These are phyloP conservation scores for Sclerotinia glacialis DNA, from an alignment of 2,329 filamentous ascomycete species.

Conservation along the genomic window DNA sequence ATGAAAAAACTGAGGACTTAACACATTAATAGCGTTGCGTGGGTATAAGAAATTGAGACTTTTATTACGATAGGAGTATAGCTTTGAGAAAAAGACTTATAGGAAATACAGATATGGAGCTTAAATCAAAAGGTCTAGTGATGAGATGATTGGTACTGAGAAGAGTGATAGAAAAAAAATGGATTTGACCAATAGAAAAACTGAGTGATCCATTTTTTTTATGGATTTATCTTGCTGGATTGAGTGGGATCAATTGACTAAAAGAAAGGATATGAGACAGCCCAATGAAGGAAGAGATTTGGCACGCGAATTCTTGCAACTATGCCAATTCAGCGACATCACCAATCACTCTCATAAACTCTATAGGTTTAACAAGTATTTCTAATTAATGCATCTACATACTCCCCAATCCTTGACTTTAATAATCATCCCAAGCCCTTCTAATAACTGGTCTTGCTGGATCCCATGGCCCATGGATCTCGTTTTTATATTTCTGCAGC, in stretches of 20 bases:
- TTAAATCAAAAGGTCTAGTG: no score
- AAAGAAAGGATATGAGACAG: not conserved
- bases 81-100: no score
- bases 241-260: not conserved
- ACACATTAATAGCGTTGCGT: no score
- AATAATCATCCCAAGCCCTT: conserved; percentile 21
- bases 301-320: not conserved
- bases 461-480: conserved; percentile 97
- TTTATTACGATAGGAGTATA: no score
- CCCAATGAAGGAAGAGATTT: not conserved
- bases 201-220: no score
- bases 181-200: not conserved
- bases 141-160: no score
- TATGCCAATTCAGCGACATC: not conserved
- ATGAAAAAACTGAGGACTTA: no score
- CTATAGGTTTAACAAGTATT: not conserved
- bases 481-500: conserved; percentile 97
- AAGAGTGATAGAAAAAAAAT: not conserved
- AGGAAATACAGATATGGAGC: no score
- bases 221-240: not conserved
- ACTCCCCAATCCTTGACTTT: not conserved
- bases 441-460: conserved; percentile 85
- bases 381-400: not conserved
- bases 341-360: not conserved
- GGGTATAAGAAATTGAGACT: no score